Conservation (phyloP, 306 rosid species). For the Begonia peltatifolia region DNA sequence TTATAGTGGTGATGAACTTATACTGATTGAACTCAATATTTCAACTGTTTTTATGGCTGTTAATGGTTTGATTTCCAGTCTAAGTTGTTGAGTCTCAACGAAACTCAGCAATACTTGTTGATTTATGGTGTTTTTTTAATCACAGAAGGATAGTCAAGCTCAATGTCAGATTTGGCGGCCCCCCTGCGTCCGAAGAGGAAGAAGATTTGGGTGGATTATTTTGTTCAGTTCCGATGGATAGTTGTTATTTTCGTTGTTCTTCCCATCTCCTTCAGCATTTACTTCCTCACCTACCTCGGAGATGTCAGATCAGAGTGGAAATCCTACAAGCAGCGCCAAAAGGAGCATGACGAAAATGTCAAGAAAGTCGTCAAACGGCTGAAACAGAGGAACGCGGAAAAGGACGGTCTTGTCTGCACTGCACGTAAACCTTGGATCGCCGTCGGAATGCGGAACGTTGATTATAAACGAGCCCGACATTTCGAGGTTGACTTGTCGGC, state of each 20-base stretch:
- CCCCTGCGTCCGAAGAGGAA: slow-evolving; percentile 93
- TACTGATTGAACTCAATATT: no score
- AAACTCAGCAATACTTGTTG: not conserved
- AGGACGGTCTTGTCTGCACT: slow-evolving; percentile 93
- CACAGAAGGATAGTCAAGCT: slow-evolving; percentile 7
- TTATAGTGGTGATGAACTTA: no score
- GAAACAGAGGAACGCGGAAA: slow-evolving; percentile 70
- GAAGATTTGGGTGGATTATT: slow-evolving; percentile 74
- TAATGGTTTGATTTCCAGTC: no score
- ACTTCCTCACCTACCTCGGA: slow-evolving; percentile 84
- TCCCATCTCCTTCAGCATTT: slow-evolving; percentile 74
- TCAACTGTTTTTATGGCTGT: no score
- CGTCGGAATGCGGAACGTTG: slow-evolving; percentile 96
- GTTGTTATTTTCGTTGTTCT: slow-evolving; percentile 84
- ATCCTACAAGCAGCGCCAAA: slow-evolving; percentile 73
- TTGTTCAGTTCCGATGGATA: slow-evolving; percentile 81
- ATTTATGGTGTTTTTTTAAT: not conserved
- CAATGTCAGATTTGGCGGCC: slow-evolving; percentile 71
- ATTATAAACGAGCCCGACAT: slow-evolving; percentile 92
- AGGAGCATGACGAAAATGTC: slow-evolving; percentile 86
- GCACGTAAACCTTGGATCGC: slow-evolving; percentile 96
- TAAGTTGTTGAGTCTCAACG: no score
- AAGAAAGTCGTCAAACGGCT: slow-evolving; percentile 69
- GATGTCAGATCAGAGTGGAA: slow-evolving; percentile 79
- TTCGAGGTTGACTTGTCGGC: slow-evolving; percentile 88